Evolutionary conservation across 1,284 basidiomycete species (phyloP), one percentile per base, ranked within the genome.

Genomic region (Trametes pubescens): DNA sequence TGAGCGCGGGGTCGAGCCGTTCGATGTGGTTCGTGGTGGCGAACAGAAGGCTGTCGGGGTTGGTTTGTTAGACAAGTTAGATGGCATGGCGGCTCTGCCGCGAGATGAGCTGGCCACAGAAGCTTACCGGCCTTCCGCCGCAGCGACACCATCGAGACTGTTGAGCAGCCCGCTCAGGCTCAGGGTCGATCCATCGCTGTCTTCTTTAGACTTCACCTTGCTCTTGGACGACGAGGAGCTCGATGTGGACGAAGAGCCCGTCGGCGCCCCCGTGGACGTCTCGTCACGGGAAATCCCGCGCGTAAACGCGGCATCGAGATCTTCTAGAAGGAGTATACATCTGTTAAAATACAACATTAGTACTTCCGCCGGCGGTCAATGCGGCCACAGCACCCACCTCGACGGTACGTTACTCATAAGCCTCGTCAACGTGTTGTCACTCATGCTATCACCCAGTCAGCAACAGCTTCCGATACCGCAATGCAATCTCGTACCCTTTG

Each of bases 1-100:
- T 91, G 51, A 93, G 81, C n/a, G 91, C 91, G 52, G 92, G 92
- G 75, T 94, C 92, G 52, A 94, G 83, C 58, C 92, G 90, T 75
- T 94, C 92, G 71, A 94, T 93, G 74, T 94, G 92, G 76, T 94
- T 94, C 11, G 91, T 93, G 9, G 92, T 93, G 38, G 91, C 90
- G 74, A 93, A 93, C 11, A 93, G 81, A 63, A 93, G 82, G 47
- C 92, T 91, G 72, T 64, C 35, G 43, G 37, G 21, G 51, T n/a
- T 38, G 56, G 38, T 43, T 24, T 32, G 46, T 48, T 29, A 61
- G 59, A 26, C 57, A 47, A 9, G 16, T n/a, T 14, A 43, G 43
- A 38, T 10, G 38, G n/a, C 48, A 57, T 43, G 43, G 49, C 53
- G 44, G 58, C 14, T 14, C 24, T n/a, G 59, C 47, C 47, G 56